These are phyloP conservation scores for Hevea brasiliensis DNA, from an alignment of 345 rosid genomes.

Conservation along the genomic window DNA sequence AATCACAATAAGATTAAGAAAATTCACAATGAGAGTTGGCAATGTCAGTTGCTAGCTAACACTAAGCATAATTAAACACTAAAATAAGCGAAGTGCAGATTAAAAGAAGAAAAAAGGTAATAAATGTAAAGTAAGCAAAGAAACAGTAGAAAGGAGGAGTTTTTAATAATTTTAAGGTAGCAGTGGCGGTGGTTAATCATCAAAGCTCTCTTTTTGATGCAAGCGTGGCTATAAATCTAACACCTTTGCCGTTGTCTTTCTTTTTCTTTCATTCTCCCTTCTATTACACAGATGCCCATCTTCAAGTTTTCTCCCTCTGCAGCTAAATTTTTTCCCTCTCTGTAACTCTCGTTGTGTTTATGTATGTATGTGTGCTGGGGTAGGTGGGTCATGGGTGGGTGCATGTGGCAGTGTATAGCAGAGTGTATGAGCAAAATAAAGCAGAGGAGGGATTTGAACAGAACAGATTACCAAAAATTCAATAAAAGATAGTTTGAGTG, in stretches of 20 bases:
- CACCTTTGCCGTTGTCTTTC: slow-evolving; percentile 42
- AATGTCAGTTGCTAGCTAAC: slow-evolving; percentile 29
- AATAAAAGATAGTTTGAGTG: slow-evolving; percentile 37
- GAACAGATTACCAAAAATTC: slow-evolving; percentile 32
- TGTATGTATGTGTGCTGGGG: slow-evolving; percentile 20
- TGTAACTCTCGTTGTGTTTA: background rate
- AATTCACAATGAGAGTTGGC: slow-evolving; percentile 59
- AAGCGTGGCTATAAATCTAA: slow-evolving; percentile 95
- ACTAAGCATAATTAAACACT: slow-evolving; percentile 23
- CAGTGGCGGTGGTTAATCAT: slow-evolving; percentile 95
- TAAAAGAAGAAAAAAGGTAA: background rate
- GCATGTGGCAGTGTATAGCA: slow-evolving; percentile 26
- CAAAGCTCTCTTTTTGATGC: slow-evolving; percentile 89
- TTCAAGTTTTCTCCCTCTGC: slow-evolving; percentile 5
- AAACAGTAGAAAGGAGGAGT: background rate
- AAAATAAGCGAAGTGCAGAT: slow-evolving; percentile 12
- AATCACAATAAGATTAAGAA: slow-evolving; percentile 23
- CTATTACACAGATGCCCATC: slow-evolving; percentile 18
- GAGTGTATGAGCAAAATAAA: slow-evolving; percentile 17
- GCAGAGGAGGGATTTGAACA: slow-evolving; percentile 32
- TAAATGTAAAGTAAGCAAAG: no score
- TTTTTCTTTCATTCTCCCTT: slow-evolving; percentile 35
- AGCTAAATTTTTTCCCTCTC: slow-evolving; percentile 11
- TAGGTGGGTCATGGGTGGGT: slow-evolving; percentile 20
- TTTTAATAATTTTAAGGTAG: slow-evolving; percentile 45